phyloP scores from a whole-genome alignment of 352 stramenopile genomes.

The Globisporangium iwayamae region DNA sequence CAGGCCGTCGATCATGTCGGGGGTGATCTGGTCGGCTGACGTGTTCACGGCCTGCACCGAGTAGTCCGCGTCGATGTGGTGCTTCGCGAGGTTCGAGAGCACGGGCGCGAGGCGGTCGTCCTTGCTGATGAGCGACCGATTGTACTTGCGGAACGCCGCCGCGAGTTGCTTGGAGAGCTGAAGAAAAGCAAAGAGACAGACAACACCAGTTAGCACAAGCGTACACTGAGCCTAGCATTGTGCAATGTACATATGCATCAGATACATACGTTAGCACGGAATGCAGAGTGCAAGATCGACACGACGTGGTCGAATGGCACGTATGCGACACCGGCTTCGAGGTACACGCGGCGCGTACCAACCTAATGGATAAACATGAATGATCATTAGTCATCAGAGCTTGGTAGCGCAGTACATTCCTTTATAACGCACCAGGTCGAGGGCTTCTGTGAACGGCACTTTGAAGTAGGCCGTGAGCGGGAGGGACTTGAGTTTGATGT shows the following conservation, averaged over 20 bases:
- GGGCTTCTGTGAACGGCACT: conserved; percentile 96
- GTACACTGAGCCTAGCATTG: background rate
- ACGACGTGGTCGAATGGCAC: conserved; percentile 94
- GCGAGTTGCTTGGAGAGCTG: conserved; percentile 91
- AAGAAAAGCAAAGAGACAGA: conserved; percentile 7
- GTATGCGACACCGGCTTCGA: conserved; percentile 93
- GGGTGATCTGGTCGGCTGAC: conserved; percentile 66
- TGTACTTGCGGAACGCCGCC: conserved; percentile 85
- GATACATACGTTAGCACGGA: conserved; percentile 79
- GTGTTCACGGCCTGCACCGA: conserved; percentile 35
- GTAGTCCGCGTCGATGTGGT: conserved; percentile 94
- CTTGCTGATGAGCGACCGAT: conserved; percentile 86
- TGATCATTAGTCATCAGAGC: background rate
- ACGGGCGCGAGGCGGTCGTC: conserved; percentile 93
- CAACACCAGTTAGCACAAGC: background rate
- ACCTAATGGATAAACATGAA: conserved; percentile 23
- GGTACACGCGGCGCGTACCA: conserved; percentile 88
- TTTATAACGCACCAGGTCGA: conserved; percentile 86
- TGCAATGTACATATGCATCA: background rate
- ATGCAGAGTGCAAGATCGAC: conserved; percentile 92
- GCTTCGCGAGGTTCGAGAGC: conserved; percentile 94
- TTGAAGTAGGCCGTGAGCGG: conserved; percentile 90
- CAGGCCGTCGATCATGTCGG: conserved; percentile 90
- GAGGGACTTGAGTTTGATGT: conserved; percentile 38
- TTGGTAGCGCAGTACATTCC: background rate